Conservation (phyloP, 1,284 basidiomycete genomes). For the Cutaneotrichosporon sp. region DNA sequence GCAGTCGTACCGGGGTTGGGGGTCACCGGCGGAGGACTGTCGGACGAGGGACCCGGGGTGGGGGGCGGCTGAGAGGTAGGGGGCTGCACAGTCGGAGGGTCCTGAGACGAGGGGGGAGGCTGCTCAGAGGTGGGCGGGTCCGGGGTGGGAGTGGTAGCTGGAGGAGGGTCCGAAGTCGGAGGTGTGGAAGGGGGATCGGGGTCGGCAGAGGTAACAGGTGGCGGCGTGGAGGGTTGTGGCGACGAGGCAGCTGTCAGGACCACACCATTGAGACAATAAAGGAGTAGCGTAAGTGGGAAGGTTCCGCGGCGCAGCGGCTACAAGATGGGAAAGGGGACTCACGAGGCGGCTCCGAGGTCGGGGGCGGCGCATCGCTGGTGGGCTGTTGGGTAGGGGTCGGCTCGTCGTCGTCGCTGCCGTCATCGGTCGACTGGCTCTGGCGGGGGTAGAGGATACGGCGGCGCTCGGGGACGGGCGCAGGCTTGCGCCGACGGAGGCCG, state of each 20-base stretch:
- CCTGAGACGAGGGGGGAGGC: not conserved
- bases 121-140: conserved; percentile 3
- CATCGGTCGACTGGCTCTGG: not conserved
- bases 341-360: not conserved
- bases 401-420: not conserved
- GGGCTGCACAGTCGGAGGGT: not conserved
- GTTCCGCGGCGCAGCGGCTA: not conserved
- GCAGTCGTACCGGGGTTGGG: conserved; percentile 1
- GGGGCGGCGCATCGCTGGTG: not conserved
- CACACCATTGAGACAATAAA: not conserved
- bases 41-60: too few species aligned
- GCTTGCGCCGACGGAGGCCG: not conserved
- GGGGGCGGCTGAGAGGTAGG: conserved; percentile 5
- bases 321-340: not conserved
- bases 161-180: not conserved
- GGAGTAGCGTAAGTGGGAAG: conserved; percentile 4
- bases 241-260: conserved; percentile 6
- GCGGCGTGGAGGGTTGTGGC: not conserved
- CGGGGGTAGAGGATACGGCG: not conserved
- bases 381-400: not conserved
- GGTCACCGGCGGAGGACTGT: not conserved
- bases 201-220: not conserved
- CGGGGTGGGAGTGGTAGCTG: not conserved
- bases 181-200: not conserved
- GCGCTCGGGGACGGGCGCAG: not conserved